phyloP scores from a whole-genome alignment of 2,329 filamentous ascomycete species.

The Diaporthe sp. region DNA sequence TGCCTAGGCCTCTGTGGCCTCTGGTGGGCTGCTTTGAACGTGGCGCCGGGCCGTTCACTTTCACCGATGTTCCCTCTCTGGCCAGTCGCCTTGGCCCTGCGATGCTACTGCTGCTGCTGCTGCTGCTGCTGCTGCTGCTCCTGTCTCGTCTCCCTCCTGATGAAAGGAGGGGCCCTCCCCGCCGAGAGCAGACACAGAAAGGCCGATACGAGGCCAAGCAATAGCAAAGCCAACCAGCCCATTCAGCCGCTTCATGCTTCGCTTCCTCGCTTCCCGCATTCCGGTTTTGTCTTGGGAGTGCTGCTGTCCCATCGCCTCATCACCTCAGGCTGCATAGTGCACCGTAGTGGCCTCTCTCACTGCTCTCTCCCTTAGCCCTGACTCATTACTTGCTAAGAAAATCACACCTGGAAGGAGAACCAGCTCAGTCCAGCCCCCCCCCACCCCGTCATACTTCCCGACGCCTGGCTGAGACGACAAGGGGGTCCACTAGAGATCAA shows the following conservation, averaged over 20 bases:
- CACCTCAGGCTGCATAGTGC: background rate
- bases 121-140: background rate
- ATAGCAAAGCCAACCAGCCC: background rate
- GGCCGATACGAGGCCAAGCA: conserved; percentile 18
- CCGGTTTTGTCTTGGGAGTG: conserved; percentile 2
- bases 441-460: background rate
- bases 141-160: background rate
- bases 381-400: background rate
- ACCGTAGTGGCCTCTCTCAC: background rate
- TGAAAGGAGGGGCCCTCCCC: background rate
- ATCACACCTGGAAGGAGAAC: background rate
- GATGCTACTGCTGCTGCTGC: background rate
- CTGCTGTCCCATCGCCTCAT: background rate
- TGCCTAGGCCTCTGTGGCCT: background rate
- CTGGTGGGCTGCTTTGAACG: conserved; percentile 4
- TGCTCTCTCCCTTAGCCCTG: background rate
- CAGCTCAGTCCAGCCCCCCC: conserved; percentile 7
- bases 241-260: conserved; percentile 17
- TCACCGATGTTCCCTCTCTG: background rate
- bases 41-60: conserved; percentile 9
- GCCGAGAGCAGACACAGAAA: background rate
- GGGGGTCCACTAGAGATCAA: background rate
- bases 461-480: conserved; percentile 17
- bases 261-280: background rate
- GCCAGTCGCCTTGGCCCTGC: background rate